These are phyloP conservation scores for Nadsonia fulvescens DNA, from an alignment of 805 yeast genomes.

Conservation along the genomic window DNA sequence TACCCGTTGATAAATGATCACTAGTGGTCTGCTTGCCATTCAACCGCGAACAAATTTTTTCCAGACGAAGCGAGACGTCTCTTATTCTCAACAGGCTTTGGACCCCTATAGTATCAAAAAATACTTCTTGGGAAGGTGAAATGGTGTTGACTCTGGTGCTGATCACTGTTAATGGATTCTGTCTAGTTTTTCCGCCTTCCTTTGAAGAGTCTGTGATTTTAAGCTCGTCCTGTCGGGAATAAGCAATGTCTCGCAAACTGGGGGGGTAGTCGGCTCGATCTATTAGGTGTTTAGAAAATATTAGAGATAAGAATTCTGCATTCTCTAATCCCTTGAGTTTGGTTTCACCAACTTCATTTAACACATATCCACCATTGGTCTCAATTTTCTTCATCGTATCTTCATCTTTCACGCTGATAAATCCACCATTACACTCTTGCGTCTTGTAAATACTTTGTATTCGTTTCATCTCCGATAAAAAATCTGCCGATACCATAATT, in stretches of 20 bases:
- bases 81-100: conserved; percentile 2
- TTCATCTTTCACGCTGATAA: too few relatives aligned
- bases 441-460: conserved; percentile 22
- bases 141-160: too few relatives aligned
- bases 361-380: conserved; percentile 54
- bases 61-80: conserved; percentile 9
- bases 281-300: conserved; percentile 49
- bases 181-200: conserved; percentile 4
- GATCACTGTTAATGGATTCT: too few relatives aligned
- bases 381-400: conserved; percentile 39
- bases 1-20: too few relatives aligned
- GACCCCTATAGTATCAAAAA: too few relatives aligned
- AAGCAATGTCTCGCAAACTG: too few relatives aligned
- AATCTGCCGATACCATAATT: conserved; percentile 71
- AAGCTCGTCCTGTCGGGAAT: conserved; percentile 5
- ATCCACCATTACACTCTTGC: too few relatives aligned
- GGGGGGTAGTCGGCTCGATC: too few relatives aligned
- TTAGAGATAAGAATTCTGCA: conserved; percentile 69
- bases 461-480: conserved; percentile 44
- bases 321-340: conserved; percentile 89
- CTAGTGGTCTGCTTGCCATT: conserved; percentile 4
- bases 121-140: too few relatives aligned
- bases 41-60: conserved; percentile 11
- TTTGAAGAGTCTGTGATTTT: conserved; percentile 3
- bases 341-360: conserved; percentile 61